Base-by-base conservation (phyloP, 2,329 filamentous ascomycete species). In the Penicillium sp. region DNA sequence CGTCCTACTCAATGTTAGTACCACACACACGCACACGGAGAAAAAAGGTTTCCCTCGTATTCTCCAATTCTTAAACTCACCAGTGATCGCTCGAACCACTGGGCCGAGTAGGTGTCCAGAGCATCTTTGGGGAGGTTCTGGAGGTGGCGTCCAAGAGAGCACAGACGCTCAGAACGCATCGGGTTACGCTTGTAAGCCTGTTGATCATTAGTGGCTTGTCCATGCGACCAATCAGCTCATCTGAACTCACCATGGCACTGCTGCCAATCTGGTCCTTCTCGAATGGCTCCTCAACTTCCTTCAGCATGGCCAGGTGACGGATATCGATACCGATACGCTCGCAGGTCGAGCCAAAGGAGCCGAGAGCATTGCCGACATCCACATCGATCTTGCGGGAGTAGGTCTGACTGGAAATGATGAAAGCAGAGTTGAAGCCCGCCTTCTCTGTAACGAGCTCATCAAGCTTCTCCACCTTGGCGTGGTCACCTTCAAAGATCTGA, bases 261-360 rank as follows among this genome's bases (percentile, higher is more conserved):
- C 80, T 84, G 24, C 88, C 89, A 62, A 92, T 91, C 75, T 95
- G 91, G 61, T 86, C 83, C 65, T 85, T 86, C 76, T 92, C 89
- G 64, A 91, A 90, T 0, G 90, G 90, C 78, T 92, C 90, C 69
- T 95, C 92, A 54, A 94, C 79, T 73, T 95, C 91, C 80, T 96
- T 95, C 75, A 86, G 83, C 67, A 83, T 80, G 5, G 88, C 87
- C 44, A 93, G 78, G 68, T 90, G 87, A 45, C 89, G 82, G 61
- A 94, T 89, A 65, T 93, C 89, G 43, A 82, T 81, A 45, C 85
- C 83, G 56, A 95, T 92, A 55, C 87, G 85, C 68, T 90, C 83
- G 46, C 86, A 89, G 0, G 90, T 91, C n/a, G 90, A 83, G 21
- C 90, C 92, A 48, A 96, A 86, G 1, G 86, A 90, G 28, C 83